Conservation (phyloP, 2,329 filamentous ascomycete species). For the Penicillium sp. region DNA sequence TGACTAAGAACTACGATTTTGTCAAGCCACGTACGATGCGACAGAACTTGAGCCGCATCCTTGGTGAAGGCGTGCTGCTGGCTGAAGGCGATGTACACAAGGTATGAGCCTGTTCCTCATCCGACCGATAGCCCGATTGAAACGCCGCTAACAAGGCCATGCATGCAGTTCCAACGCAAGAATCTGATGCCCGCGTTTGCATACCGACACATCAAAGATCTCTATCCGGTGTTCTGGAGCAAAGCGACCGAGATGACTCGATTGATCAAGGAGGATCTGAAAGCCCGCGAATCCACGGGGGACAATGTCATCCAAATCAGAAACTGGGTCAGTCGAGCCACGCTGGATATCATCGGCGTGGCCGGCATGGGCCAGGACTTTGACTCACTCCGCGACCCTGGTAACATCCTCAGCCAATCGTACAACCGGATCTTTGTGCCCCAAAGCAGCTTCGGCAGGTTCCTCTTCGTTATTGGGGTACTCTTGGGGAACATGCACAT, state of each 20-base stretch:
- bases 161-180: conserved; percentile 61
- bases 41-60: conserved; percentile 33
- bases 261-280: conserved; percentile 53
- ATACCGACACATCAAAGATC: conserved; percentile 79
- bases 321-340: conserved; percentile 64
- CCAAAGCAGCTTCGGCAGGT: no score
- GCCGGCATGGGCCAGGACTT: conserved; percentile 72
- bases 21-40: conserved; percentile 58
- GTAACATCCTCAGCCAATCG: conserved; percentile 54
- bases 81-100: conserved; percentile 92
- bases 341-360: conserved; percentile 72
- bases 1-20: conserved; percentile 68
- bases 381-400: conserved; percentile 59
- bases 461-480: conserved; percentile 56
- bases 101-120: conserved; percentile 34
- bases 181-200: conserved; percentile 77
- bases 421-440: conserved; percentile 27
- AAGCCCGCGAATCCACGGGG: conserved; percentile 34
- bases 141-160: conserved; percentile 4
- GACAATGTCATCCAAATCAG: conserved; percentile 55
- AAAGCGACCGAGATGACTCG: conserved; percentile 68
- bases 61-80: conserved; percentile 56
- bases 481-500: conserved; percentile 64
- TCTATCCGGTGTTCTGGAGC: conserved; percentile 80
- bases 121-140: neutral